Base-by-base conservation (phyloP, 2,329 filamentous ascomycete species). In the Coniella vitis region DNA sequence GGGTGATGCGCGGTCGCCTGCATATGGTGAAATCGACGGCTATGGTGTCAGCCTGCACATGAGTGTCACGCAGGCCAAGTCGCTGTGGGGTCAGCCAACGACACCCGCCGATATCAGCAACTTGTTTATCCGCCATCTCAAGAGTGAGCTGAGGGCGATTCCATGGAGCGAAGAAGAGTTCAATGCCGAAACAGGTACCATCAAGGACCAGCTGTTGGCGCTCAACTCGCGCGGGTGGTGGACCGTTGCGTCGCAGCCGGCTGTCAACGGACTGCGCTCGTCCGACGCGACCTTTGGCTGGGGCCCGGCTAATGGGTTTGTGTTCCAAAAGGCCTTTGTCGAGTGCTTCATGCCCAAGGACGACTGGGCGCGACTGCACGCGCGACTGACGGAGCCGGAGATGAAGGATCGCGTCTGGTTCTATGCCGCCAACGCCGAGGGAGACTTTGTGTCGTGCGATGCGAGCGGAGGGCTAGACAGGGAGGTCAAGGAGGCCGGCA, bases 281-380 rank as follows among this genome's bases (percentile, higher is more conserved):
- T 80, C 77, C 41, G 81, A 98, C 63, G 69, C 77, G 3, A 79
- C 87, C 17, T 95, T 95, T 60, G 93, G 93, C 55, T 98, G 93
- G 93, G 93, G 93, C 1, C 93, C 93, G 0, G 79, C 78, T 43
- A 84, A 90, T 59, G 93, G 93, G 16, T 97, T 95, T 64, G 90
- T 97, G 41, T 98, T 96, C 72, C 93, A 98, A 63, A 98, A 97
- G 69, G 86, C 91, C 0, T 98, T 98, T 66, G 90, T 98, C 45
- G 93, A 98, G 65, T 89, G 97, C 69, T 98, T 98, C 74, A 71
- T 95, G 50, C 83, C 90, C 0, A 69, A 74, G 0, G 66, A 76
- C 0, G 87, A 91, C 63, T 97, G 90, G 83, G 66, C 70, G 14
- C 64, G 64, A 1, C 74, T 98, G 29, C 77, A 79, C 55, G 73